A percentile compares a stretch with the other conserved stretches of the same genome.
phyloP scores from a whole-genome alignment of 768 basidiomycete species.

The Butyriboletus loyo region DNA sequence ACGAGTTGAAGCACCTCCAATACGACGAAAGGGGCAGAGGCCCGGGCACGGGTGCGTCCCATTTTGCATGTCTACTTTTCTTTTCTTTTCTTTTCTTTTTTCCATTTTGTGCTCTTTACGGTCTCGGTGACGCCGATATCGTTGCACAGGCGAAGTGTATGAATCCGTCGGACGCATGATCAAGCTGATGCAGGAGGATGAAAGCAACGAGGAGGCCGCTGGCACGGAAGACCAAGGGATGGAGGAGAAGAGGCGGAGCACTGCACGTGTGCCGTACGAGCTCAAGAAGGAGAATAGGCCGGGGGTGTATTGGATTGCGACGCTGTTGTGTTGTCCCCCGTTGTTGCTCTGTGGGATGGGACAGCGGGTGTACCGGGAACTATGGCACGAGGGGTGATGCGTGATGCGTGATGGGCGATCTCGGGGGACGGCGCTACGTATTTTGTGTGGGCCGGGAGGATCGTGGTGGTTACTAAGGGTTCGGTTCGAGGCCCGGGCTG shows the following conservation, averaged over 20 bases:
- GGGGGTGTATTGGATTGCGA: constrained; percentile 6
- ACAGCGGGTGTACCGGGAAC: constrained; percentile 5
- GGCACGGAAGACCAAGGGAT: background rate
- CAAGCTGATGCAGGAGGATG: constrained; percentile 13
- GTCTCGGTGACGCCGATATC: no score
- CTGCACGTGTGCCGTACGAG: constrained; percentile 12
- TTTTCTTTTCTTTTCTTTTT: background rate
- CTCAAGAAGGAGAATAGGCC: constrained; percentile 1
- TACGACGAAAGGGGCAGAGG: constrained; percentile 13
- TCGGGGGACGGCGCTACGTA: no score
- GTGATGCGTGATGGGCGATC: no score
- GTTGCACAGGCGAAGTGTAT: constrained; percentile 22
- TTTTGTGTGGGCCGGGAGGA: no score
- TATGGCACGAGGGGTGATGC: constrained; percentile 17
- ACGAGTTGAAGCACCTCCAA: constrained; percentile 12
- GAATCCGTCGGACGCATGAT: constrained; percentile 22
- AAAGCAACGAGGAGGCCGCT: background rate
- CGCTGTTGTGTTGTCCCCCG: constrained; percentile 11
- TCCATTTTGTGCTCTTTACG: background rate
- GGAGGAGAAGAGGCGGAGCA: constrained; percentile 10
- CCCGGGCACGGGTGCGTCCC: constrained; percentile 13
- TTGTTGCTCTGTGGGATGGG: constrained; percentile 13
- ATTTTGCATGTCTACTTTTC: background rate
- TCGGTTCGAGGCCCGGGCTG: no score
- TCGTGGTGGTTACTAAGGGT: no score